These are phyloP conservation scores for Hericium erinaceus DNA, from an alignment of 768 basidiomycete genomes.

Conservation along the genomic window DNA sequence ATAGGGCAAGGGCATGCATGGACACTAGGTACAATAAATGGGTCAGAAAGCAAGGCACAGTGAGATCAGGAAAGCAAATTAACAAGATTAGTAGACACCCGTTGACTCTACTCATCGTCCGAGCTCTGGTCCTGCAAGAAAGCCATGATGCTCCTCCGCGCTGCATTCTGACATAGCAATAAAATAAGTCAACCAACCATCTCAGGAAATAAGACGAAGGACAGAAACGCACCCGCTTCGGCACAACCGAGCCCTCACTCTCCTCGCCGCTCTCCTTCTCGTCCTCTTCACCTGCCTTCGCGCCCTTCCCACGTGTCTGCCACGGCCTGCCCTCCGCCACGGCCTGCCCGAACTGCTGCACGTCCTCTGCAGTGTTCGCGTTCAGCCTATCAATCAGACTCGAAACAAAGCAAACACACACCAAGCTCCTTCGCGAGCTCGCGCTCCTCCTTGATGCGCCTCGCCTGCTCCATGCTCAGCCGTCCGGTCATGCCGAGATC, in stretches of 20 bases:
- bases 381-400: not conserved
- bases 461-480: slow-evolving; percentile 74
- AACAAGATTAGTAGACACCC: not conserved
- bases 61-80: not conserved
- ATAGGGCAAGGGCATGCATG: not conserved
- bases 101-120: slow-evolving; percentile 38
- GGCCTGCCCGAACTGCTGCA: slow-evolving; percentile 56
- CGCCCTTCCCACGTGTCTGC: slow-evolving; percentile 18
- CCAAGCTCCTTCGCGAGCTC: slow-evolving; percentile 75
- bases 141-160: slow-evolving; percentile 55
- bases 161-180: slow-evolving; percentile 26
- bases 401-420: slow-evolving; percentile 25
- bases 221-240: slow-evolving; percentile 1
- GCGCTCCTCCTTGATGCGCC: slow-evolving; percentile 57
- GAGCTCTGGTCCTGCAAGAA: slow-evolving; percentile 62
- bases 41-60: not conserved
- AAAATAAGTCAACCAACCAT: not conserved
- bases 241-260: not conserved
- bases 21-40: not conserved
- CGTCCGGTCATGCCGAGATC: slow-evolving; percentile 78
- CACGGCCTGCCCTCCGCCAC: slow-evolving; percentile 27
- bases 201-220: too few species aligned
- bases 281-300: slow-evolving; percentile 24
- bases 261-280: slow-evolving; percentile 23
- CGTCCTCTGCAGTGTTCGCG: slow-evolving; percentile 47